A percentile compares a stretch with the other conserved stretches of the same genome.
Evolutionary conservation across 208 protist genomes (phyloP).

Genomic region (Entamoeba dispar): DNA sequence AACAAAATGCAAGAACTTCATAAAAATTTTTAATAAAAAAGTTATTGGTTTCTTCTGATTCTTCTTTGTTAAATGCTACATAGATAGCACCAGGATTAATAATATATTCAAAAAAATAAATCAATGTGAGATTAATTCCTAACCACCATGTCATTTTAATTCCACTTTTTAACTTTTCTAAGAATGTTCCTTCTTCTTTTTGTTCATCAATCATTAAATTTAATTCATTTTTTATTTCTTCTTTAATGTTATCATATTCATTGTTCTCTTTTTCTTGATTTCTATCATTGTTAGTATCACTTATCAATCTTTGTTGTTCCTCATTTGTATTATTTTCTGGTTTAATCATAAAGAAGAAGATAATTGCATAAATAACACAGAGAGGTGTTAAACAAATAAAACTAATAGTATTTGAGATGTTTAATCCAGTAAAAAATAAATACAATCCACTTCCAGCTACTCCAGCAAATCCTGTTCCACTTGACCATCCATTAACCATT

Average conservation of each 20-base stretch:
- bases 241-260: not conserved
- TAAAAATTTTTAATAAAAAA: not conserved
- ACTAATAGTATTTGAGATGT: not conserved
- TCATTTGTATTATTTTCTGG: not conserved
- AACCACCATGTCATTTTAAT: not conserved
- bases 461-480: not conserved
- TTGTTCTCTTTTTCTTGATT: not conserved
- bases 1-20: not conserved
- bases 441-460: not conserved
- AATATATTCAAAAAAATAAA: not conserved
- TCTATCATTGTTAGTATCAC: not conserved
- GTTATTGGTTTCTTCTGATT: not conserved
- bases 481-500: not conserved
- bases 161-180: not conserved
- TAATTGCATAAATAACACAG: not conserved
- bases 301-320: not conserved
- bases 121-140: not conserved
- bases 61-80: not conserved
- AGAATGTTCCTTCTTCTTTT: not conserved
- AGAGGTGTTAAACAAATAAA: not conserved
- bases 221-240: no score
- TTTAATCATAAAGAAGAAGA: not conserved
- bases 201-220: not conserved
- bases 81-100: not conserved
- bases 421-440: not conserved